phyloP scores from a whole-genome alignment of 305 asterid species.

The Andrographis paniculata region DNA sequence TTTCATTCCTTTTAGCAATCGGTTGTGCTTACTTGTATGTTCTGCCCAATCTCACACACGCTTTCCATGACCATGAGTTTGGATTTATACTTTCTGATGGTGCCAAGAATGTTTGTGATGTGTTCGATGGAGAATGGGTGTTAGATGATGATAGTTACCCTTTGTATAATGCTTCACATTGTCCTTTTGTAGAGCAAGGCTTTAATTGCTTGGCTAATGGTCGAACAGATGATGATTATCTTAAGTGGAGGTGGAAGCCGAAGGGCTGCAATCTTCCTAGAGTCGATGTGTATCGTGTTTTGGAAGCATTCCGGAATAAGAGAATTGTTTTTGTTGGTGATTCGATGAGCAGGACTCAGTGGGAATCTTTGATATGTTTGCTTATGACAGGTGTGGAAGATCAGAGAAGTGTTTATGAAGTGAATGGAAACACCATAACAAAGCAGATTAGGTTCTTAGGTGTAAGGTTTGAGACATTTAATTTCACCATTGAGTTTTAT shows the following conservation, averaged over 20 bases:
- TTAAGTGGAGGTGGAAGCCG: constrained; percentile 91
- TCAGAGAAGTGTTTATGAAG: constrained; percentile 67
- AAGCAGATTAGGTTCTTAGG: constrained; percentile 71
- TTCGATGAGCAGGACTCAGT: constrained; percentile 83
- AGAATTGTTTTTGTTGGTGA: constrained; percentile 90
- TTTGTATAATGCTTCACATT: constrained; percentile 64
- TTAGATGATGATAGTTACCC: constrained; percentile 73
- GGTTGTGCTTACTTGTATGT: constrained; percentile 50
- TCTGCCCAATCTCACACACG: constrained; percentile 44
- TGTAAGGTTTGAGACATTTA: constrained; percentile 47
- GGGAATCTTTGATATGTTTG: constrained; percentile 96
- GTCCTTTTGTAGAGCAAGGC: constrained; percentile 71
- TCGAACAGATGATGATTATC: constrained; percentile 60
- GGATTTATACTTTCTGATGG: constrained; percentile 24
- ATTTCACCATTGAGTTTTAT: constrained; percentile 72
- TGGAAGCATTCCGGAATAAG: constrained; percentile 71
- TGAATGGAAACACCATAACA: constrained; percentile 69
- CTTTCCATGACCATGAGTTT: constrained; percentile 34
- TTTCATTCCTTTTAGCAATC: constrained; percentile 47
- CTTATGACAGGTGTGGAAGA: constrained; percentile 78
- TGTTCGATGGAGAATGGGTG: constrained; percentile 84
- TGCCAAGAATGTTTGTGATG: constrained; percentile 68
- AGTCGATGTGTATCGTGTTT: constrained; percentile 43
- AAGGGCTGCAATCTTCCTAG: constrained; percentile 42
- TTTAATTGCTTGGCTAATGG: constrained; percentile 86